A percentile compares a stretch with the other conserved stretches of the same genome.
Conservation (phyloP, 371 early-diverging fungal species). For the Lichtheimia ornata region DNA sequence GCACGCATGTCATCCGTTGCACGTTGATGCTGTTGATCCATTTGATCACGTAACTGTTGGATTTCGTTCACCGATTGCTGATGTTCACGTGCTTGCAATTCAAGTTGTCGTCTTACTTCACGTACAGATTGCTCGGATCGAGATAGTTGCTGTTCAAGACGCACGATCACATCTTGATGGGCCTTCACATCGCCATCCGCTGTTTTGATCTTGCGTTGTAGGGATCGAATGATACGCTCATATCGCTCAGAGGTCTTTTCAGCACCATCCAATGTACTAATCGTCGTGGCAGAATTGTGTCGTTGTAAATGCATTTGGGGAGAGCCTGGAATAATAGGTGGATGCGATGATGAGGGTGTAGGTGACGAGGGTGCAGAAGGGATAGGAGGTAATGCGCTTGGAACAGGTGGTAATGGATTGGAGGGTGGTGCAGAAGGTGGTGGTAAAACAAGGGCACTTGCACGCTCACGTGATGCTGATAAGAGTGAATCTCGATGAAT, state of each 20-base stretch:
- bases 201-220: slow-evolving; percentile 41
- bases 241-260: slow-evolving; percentile 34
- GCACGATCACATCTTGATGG: slow-evolving; percentile 49
- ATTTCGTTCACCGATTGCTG: slow-evolving; percentile 38
- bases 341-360: slow-evolving; percentile 5
- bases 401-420: slow-evolving; percentile 50
- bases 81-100: slow-evolving; percentile 37
- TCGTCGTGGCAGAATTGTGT: slow-evolving; percentile 18
- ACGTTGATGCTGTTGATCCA: slow-evolving; percentile 18
- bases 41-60: slow-evolving; percentile 38
- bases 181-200: slow-evolving; percentile 46
- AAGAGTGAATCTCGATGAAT: slow-evolving; percentile 16
- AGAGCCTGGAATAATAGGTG: too few relatives aligned
- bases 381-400: slow-evolving; percentile 22
- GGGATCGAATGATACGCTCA: slow-evolving; percentile 42
- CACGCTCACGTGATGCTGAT: slow-evolving; percentile 2
- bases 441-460: slow-evolving; percentile 15
- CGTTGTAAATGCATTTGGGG: slow-evolving; percentile 8
- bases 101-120: slow-evolving; percentile 44
- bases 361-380: slow-evolving; percentile 10
- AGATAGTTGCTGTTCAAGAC: slow-evolving; percentile 39
- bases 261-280: slow-evolving; percentile 6
- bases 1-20: slow-evolving; percentile 12
- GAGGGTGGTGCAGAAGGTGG: slow-evolving; percentile 52
- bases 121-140: slow-evolving; percentile 39